phyloP scores from a whole-genome alignment of 805 yeast species.

The Metschnikowia dekortorum region DNA sequence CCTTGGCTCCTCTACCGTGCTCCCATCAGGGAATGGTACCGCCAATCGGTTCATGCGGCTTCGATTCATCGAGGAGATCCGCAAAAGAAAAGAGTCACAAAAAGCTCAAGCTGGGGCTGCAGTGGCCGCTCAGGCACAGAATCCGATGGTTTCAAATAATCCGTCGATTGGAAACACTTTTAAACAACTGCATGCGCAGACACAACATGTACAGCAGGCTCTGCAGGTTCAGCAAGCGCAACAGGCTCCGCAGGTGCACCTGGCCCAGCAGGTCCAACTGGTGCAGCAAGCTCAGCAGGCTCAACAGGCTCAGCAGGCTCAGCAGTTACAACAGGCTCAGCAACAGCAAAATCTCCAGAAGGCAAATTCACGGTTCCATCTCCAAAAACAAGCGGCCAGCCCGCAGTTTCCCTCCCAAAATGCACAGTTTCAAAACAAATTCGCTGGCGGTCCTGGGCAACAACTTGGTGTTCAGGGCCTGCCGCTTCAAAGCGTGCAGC shows the following conservation, averaged over 20 bases:
- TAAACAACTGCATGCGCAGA: constrained; percentile 6
- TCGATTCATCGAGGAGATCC: constrained; percentile 81
- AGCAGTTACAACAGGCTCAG: constrained; percentile 6
- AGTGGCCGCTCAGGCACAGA: constrained; percentile 33
- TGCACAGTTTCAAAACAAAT: neutral
- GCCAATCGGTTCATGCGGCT: constrained; percentile 76
- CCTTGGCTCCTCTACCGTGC: constrained; percentile 16
- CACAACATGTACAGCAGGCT: constrained; percentile 4
- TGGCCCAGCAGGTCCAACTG: constrained; percentile 6
- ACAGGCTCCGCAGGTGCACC: constrained; percentile 6
- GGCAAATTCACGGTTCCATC: constrained; percentile 1
- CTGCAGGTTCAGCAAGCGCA: constrained; percentile 7
- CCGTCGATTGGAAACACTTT: constrained; percentile 1
- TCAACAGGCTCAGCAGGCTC: constrained; percentile 8
- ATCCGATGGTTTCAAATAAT: constrained; percentile 2
- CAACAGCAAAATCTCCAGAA: constrained; percentile 3
- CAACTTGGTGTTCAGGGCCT: constrained; percentile 1
- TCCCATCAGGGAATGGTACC: constrained; percentile 24
- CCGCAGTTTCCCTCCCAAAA: constrained; percentile 1
- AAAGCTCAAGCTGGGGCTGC: constrained; percentile 39
- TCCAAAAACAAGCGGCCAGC: constrained; percentile 2
- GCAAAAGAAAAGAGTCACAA: constrained; percentile 55
- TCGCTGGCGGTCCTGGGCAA: neutral
- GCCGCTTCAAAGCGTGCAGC: neutral
- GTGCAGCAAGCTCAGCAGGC: neutral